Conservation (phyloP, 2,329 filamentous ascomycete genomes). For the Colletotrichum euphorbiae region DNA sequence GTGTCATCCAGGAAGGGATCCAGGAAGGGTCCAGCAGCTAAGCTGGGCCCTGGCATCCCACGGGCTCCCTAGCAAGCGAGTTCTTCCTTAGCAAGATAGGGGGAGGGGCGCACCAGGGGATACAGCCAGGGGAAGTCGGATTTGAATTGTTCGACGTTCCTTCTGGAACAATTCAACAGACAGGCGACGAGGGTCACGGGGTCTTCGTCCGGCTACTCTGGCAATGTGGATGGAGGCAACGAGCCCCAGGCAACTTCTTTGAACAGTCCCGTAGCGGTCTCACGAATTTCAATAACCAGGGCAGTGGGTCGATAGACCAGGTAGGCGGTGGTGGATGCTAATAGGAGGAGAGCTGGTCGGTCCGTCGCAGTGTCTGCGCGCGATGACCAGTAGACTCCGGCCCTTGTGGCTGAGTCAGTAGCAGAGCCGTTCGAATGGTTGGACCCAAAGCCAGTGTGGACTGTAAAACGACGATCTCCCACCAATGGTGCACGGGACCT, state of each 20-base stretch:
- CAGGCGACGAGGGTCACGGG: not conserved
- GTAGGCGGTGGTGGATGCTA: conserved; percentile 24
- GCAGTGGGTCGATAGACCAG: conserved; percentile 24
- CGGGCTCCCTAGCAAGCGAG: conserved; percentile 35
- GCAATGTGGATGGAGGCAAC: conserved; percentile 26
- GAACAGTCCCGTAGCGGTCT: conserved; percentile 24
- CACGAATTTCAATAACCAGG: conserved; percentile 18
- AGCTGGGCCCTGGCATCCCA: conserved; percentile 27
- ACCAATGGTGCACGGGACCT: conserved; percentile 18
- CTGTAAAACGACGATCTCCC: conserved; percentile 30
- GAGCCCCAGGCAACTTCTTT: conserved; percentile 31
- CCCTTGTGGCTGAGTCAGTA: conserved; percentile 36
- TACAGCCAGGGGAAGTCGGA: conserved; percentile 15
- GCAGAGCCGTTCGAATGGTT: conserved; percentile 22
- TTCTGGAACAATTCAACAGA: conserved; percentile 35
- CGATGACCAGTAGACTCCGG: conserved; percentile 4
- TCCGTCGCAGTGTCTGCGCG: not conserved
- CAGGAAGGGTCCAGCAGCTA: conserved; percentile 34
- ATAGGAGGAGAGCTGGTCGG: conserved; percentile 3
- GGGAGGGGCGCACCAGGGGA: conserved; percentile 36
- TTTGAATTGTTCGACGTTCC: conserved; percentile 29
- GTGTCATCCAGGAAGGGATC: conserved; percentile 35
- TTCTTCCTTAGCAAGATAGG: conserved; percentile 35
- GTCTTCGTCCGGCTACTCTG: conserved; percentile 21
- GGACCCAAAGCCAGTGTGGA: conserved; percentile 3